Percentiles rank a stretch among this genome's conserved stretches.
These are phyloP conservation scores for Fraxinus baroniana DNA, from an alignment of 305 asterid genomes.

Conservation along the genomic window DNA sequence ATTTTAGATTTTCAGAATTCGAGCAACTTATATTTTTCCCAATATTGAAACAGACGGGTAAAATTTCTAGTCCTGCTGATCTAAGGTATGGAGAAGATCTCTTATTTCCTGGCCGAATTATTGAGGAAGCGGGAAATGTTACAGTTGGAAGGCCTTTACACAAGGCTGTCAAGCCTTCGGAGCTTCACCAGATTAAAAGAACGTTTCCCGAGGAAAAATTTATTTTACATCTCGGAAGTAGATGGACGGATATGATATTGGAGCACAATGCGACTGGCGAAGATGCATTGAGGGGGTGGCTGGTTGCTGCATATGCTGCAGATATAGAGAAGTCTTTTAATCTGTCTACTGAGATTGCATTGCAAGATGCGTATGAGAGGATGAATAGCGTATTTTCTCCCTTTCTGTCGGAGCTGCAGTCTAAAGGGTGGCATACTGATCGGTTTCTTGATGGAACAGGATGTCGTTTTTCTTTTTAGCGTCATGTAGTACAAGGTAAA, in stretches of 20 bases:
- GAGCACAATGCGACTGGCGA: slow-evolving; percentile 79
- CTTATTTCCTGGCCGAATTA: slow-evolving; percentile 70
- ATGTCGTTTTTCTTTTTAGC: slow-evolving; percentile 58
- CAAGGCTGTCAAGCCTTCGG: slow-evolving; percentile 66
- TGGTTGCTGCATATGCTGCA: slow-evolving; percentile 89
- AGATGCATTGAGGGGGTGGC: slow-evolving; percentile 96
- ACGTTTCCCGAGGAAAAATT: slow-evolving; percentile 66
- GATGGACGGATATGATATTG: slow-evolving; percentile 76
- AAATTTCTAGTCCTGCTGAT: slow-evolving; percentile 83
- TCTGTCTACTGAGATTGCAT: slow-evolving; percentile 25
- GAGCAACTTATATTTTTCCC: slow-evolving; percentile 7
- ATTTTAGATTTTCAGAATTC: slow-evolving; percentile 10
- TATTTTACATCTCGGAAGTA: slow-evolving; percentile 47
- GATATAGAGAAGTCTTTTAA: slow-evolving; percentile 42
- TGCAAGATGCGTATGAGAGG: slow-evolving; percentile 60
- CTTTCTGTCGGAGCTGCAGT: slow-evolving; percentile 64
- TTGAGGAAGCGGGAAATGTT: slow-evolving; percentile 86
- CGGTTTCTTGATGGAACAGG: slow-evolving; percentile 96
- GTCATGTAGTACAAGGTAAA: neutral
- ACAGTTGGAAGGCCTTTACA: slow-evolving; percentile 77
- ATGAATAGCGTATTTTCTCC: slow-evolving; percentile 57
- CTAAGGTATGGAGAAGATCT: slow-evolving; percentile 81
- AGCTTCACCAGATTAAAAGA: slow-evolving; percentile 54
- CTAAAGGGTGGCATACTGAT: slow-evolving; percentile 96
- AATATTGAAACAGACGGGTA: slow-evolving; percentile 56